Evolutionary conservation across 331 rosid species (phyloP), one percentile per base, ranked within the genome.

Genomic region (Telfairia occidentalis): DNA sequence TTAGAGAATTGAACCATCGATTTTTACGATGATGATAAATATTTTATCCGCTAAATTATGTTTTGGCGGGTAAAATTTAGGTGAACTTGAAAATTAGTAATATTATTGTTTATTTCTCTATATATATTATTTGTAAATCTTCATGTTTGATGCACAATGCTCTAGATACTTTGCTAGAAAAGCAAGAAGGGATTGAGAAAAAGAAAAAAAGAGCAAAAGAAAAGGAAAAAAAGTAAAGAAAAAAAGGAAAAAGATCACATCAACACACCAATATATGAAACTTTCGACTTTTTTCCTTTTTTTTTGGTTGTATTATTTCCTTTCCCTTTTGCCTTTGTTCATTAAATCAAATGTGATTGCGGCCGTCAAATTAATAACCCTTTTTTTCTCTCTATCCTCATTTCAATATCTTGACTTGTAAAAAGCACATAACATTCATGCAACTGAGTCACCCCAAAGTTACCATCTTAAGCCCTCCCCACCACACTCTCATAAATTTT

Each of bases 311-410:
- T 60, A 12, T 35, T 43, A 9, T 2, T 8, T 11, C 48, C 26
- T 59, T 49, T 38, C 74, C 57, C 15, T 43, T 55, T 73, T 73
- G 13, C 26, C 63, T 18, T 28, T 43, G 35, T 76, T 35, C 34
- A 76, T 32, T 19, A 55, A 55, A 74, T 57, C 15, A 24, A 35
- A 24, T 37, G 80, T 46, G 50, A 69, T 69, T 69, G 74, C 74
- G 74, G 79, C 73, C 77, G 75, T 72, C 83, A 83, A 77, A 73
- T 83, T 37, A 77, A 69, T 43, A 43, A 24, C 30, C 38, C 23
- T 7, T 66, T 60, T 30, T 43, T n/a, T n/a, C n/a, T 26, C 74
- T 26, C 55, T 15, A 43, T 26, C 37, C 16, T 38, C 24, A 29
- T 69, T 48, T 66, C 24, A 67, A 67, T 58, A n/a, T 50, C 74